Percentiles rank a stretch among this genome's conserved stretches.
These are phyloP conservation scores for Clavariopsis aquatica DNA, from an alignment of 495 filamentous ascomycete species.

Conservation along the genomic window DNA sequence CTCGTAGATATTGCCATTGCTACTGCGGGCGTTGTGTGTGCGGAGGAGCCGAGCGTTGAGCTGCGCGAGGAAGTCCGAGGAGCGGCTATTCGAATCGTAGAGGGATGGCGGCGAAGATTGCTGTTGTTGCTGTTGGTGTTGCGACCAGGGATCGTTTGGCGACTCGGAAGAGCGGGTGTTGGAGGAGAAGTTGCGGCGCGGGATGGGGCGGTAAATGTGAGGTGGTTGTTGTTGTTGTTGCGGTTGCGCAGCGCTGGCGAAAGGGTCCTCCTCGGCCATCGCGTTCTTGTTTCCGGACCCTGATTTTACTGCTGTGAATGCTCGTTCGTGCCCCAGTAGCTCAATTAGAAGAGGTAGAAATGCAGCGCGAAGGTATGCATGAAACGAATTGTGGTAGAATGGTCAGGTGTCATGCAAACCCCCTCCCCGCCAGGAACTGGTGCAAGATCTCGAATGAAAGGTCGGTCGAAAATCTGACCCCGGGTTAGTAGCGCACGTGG, in stretches of 20 bases:
- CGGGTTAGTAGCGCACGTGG: slow-evolving; percentile 27
- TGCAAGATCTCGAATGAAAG: slow-evolving; percentile 9
- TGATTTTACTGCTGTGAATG: no score
- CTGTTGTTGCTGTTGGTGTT: neutral
- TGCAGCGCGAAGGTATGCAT: neutral
- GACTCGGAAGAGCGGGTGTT: slow-evolving; percentile 50
- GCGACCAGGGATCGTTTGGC: slow-evolving; percentile 14
- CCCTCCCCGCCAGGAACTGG: slow-evolving; percentile 16
- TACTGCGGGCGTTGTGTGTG: slow-evolving; percentile 8
- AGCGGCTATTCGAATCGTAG: neutral
- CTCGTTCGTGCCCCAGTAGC: no score
- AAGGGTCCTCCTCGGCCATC: slow-evolving; percentile 31
- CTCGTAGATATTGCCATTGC: slow-evolving; percentile 18
- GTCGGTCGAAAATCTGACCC: slow-evolving; percentile 1
- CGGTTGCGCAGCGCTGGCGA: slow-evolving; percentile 3
- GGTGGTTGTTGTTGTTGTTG: slow-evolving; percentile 23
- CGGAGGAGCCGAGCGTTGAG: slow-evolving; percentile 34
- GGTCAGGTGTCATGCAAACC: slow-evolving; percentile 2
- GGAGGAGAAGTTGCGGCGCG: slow-evolving; percentile 69
- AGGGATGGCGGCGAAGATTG: slow-evolving; percentile 6
- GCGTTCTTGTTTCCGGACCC: neutral
- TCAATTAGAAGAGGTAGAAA: slow-evolving; percentile 11
- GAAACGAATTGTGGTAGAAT: neutral
- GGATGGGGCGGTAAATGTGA: slow-evolving; percentile 68
- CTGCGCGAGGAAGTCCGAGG: slow-evolving; percentile 36